Percentiles rank a stretch among this genome's conserved stretches.
phyloP scores from a whole-genome alignment of 441 rosid species.

The Populus trichocarpa region DNA sequence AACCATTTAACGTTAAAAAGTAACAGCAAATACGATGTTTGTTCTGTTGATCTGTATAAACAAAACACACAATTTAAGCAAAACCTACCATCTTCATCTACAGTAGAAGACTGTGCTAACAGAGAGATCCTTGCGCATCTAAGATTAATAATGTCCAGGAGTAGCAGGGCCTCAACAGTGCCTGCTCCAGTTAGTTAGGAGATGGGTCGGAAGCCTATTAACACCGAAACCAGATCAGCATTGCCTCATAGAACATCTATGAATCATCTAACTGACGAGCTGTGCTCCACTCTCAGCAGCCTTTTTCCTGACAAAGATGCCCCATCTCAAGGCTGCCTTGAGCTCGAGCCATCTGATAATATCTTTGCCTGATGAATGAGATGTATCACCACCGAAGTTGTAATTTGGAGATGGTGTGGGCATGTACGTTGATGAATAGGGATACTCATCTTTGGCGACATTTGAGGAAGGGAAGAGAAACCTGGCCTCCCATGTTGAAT shows the following conservation, averaged over 20 bases:
- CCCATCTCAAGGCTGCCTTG: constrained; percentile 96
- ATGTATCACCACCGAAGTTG: constrained; percentile 31
- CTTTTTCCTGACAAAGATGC: constrained; percentile 76
- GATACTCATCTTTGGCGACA: constrained; percentile 52
- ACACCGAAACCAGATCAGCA: constrained; percentile 20
- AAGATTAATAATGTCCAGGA: constrained; percentile 5
- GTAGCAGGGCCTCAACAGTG: constrained; percentile 3
- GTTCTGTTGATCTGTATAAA: not conserved
- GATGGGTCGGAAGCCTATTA: not conserved
- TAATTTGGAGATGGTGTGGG: constrained; percentile 39
- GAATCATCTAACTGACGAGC: constrained; percentile 65
- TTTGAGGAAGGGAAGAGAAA: constrained; percentile 35
- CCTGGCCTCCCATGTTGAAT: constrained; percentile 62
- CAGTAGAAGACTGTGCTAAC: no score
- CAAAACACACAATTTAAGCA: not conserved
- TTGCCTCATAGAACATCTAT: constrained; percentile 10
- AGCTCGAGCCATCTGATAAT: constrained; percentile 96
- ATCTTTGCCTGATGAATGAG: constrained; percentile 27
- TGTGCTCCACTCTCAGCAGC: constrained; percentile 95
- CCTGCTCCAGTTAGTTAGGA: not conserved
- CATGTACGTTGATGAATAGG: constrained; percentile 44
- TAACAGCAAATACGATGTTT: not conserved
- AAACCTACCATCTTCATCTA: not conserved
- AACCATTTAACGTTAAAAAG: not conserved
- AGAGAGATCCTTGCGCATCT: constrained; percentile 10